phyloP scores from a whole-genome alignment of 2,329 filamentous ascomycete genomes.

The Exophiala lecanii-corni region DNA sequence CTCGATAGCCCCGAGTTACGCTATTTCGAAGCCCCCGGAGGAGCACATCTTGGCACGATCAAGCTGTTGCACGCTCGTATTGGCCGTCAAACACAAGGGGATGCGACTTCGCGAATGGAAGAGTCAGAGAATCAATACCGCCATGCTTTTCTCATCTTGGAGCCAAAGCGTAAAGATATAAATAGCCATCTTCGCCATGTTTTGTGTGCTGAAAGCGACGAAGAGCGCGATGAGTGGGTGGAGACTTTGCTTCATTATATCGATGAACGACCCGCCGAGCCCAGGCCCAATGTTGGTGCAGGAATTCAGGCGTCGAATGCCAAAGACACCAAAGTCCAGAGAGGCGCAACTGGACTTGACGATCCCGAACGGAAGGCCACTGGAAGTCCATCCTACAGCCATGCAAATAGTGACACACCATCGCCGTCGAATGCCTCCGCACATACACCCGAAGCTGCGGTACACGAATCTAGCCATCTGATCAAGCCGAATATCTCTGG shows the following conservation, averaged over 20 bases:
- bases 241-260: conserved; percentile 85
- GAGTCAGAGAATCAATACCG: conserved; percentile 91
- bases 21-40: conserved; percentile 89
- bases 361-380: conserved; percentile 11
- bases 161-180: conserved; percentile 95
- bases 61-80: conserved; percentile 89
- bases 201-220: conserved; percentile 89
- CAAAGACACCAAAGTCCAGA: conserved; percentile 24
- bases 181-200: conserved; percentile 85
- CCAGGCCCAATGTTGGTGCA: conserved; percentile 41
- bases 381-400: conserved; percentile 9
- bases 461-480: conserved; percentile 14
- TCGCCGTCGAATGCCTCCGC: conserved; percentile 32
- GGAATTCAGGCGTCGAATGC: conserved; percentile 21
- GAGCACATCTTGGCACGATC: conserved; percentile 86
- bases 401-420: conserved; percentile 27
- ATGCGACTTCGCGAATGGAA: conserved; percentile 36
- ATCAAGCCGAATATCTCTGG: conserved; percentile 64
- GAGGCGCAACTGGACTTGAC: conserved; percentile 6
- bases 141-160: conserved; percentile 89
- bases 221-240: conserved; percentile 90
- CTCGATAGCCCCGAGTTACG: conserved; percentile 68
- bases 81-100: conserved; percentile 63
- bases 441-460: conserved; percentile 30
- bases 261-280: conserved; percentile 62